Evolutionary conservation across 208 protist species (phyloP), one percentile per base, ranked within the genome.

Genomic region (Acanthamoeba quina): DNA sequence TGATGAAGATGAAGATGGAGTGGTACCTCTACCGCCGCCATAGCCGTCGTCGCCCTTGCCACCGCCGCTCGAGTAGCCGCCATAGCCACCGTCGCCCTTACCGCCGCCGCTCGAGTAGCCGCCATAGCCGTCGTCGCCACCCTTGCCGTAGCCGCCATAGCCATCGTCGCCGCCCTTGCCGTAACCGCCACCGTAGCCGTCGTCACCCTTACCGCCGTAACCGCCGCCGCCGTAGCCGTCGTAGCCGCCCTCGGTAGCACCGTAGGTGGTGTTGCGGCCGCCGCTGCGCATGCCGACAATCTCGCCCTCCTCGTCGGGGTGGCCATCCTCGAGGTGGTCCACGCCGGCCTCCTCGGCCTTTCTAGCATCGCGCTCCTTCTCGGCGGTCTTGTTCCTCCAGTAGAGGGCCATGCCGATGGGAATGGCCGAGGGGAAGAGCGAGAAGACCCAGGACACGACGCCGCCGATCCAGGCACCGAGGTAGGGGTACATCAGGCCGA

Each of bases 331-430:
- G 21, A 54, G n/a, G 70, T 80, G 13, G 70, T 74, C 66, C n/a
- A 80, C 15, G 70, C 70, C 70, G 70, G 37, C 70, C 70, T 80
- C 70, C 34, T 24, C 37, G 41, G n/a, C 70, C 70, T 80, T 80
- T 0, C 70, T 0, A 37, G 37, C 34, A 41, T 80, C 34, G 5
- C 70, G 31, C 41, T 80, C 70, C 70, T 80, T 80, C 70, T 80
- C 70, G 70, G 70, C 70, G 11, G 70, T 80, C 70, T 80, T 80
- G 70, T 80, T 80, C 21, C 70, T 9, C 70, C 70, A 80, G 70
- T 80, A 80, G 70, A 80, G 70, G 13, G 70, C 70, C 70, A 80
- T 80, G 70, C 70, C 70, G 70, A 80, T 54, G 34, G 70, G 70
- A 52, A 80, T 52, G 41, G 70, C 70, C 31, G 70, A 80, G 13